Evolutionary conservation across 768 basidiomycete genomes (phyloP).

Genomic region (Boletus eberwhitei): DNA sequence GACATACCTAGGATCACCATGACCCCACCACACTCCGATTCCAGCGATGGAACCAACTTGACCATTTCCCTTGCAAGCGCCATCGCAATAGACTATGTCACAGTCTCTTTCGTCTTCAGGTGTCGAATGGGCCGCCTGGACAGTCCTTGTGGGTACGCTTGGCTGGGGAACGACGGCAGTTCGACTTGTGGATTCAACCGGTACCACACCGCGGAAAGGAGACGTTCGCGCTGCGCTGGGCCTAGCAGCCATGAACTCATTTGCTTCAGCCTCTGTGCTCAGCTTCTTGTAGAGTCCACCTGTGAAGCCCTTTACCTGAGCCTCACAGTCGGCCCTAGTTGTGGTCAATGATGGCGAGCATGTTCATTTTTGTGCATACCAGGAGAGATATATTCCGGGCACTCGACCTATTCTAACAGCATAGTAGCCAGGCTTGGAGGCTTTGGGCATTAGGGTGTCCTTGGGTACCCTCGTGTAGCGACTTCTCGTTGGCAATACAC

Average conservation of each 20-base stretch:
- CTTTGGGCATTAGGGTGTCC: slow-evolving; percentile 33
- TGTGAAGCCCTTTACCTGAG: slow-evolving; percentile 62
- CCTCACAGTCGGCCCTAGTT: slow-evolving; percentile 66
- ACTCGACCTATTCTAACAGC: slow-evolving; percentile 64
- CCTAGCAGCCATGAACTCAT: slow-evolving; percentile 46
- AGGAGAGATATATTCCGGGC: slow-evolving; percentile 67
- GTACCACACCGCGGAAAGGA: slow-evolving; percentile 3
- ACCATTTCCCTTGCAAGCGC: slow-evolving; percentile 85
- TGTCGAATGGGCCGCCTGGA: neutral
- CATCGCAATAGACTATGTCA: slow-evolving; percentile 78
- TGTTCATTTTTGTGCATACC: slow-evolving; percentile 48
- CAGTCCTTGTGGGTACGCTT: neutral
- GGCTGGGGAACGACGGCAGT: neutral
- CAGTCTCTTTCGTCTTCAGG: slow-evolving; percentile 29
- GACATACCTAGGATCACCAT: slow-evolving; percentile 52
- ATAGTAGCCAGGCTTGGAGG: slow-evolving; percentile 55
- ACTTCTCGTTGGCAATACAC: too few species aligned
- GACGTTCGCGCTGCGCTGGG: slow-evolving; percentile 12
- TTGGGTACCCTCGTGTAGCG: neutral
- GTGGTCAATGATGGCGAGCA: slow-evolving; percentile 16
- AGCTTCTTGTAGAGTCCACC: slow-evolving; percentile 72
- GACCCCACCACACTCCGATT: slow-evolving; percentile 88
- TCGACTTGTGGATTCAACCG: slow-evolving; percentile 30
- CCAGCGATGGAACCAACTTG: slow-evolving; percentile 65
- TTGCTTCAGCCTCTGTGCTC: slow-evolving; percentile 50